These are phyloP conservation scores for Gnaphalium uliginosum DNA, from an alignment of 129 eudicot species.

Conservation along the genomic window DNA sequence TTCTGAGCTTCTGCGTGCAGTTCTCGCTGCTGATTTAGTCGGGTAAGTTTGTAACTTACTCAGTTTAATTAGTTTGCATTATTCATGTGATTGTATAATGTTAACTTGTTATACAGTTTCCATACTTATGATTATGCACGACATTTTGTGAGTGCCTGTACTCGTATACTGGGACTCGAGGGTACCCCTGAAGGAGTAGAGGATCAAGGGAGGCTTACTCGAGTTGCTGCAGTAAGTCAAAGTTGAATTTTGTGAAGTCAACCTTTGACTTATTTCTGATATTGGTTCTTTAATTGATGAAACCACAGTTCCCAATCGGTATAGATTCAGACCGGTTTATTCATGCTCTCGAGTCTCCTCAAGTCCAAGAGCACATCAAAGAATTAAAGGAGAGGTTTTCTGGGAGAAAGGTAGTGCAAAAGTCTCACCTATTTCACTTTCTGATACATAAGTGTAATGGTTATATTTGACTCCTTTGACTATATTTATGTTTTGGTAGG, in stretches of 20 bases:
- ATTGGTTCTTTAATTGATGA: conserved; percentile 21
- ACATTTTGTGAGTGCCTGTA: conserved; percentile 97
- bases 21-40: conserved; percentile 4
- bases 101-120: conserved; percentile 51
- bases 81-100: not conserved
- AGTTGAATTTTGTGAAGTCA: conserved; percentile 17
- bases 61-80: not conserved
- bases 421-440: not conserved
- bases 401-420: conserved; percentile 71
- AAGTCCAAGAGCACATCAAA: conserved; percentile 64
- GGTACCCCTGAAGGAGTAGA: conserved; percentile 99
- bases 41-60: not conserved
- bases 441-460: not conserved
- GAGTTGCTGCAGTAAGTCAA: conserved; percentile 85
- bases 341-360: conserved; percentile 60
- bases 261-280: conserved; percentile 25
- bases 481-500: conserved; percentile 42
- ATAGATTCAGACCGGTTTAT: conserved; percentile 90
- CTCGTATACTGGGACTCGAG: conserved; percentile 94
- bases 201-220: conserved; percentile 90
- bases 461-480: not conserved
- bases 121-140: conserved; percentile 97
- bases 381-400: conserved; percentile 81
- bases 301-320: conserved; percentile 88
- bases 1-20: conserved; percentile 2